phyloP scores from a whole-genome alignment of 192 early-diverging fungal genomes.

The Neocallimastix lanati region DNA sequence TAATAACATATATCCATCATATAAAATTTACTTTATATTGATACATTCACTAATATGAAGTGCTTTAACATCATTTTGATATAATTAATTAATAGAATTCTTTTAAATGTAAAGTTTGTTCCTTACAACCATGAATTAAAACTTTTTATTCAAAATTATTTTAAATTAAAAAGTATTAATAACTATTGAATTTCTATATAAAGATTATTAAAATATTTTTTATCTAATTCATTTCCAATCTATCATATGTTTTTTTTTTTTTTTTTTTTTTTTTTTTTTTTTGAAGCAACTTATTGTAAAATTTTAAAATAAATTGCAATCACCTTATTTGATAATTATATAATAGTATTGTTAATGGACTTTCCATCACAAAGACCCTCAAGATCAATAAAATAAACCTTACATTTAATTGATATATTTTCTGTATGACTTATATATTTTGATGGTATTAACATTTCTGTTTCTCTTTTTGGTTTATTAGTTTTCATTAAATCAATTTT shows the following conservation, averaged over 20 bases:
- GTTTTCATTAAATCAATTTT: conserved; percentile 21
- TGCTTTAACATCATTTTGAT: conserved; percentile 68
- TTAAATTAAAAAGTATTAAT: too few species aligned
- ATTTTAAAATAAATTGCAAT: too few species aligned
- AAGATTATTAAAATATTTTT: too few species aligned
- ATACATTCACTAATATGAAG: conserved; percentile 65
- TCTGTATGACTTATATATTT: conserved; percentile 51
- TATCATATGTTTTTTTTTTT: too few species aligned
- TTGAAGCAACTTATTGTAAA: conserved; percentile 49
- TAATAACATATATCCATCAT: too few species aligned
- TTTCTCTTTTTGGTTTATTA: conserved; percentile 21
- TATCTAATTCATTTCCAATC: too few species aligned
- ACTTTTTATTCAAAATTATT: conserved; percentile 15
- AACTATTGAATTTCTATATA: too few species aligned
- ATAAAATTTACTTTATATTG: too few species aligned
- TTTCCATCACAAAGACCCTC: conserved; percentile 79
- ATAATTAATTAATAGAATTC: conserved; percentile 42
- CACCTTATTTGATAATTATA: too few species aligned
- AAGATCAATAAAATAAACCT: conserved; percentile 68
- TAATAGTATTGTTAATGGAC: conserved; percentile 74
- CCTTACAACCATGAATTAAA: conserved; percentile 64
- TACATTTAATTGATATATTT: conserved; percentile 45
- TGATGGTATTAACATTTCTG: conserved; percentile 44
- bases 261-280: conserved; percentile 59
- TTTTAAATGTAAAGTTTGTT: conserved; percentile 46